Evolutionary conservation across 345 rosid genomes (phyloP).

Genomic region (Populus tremula): DNA sequence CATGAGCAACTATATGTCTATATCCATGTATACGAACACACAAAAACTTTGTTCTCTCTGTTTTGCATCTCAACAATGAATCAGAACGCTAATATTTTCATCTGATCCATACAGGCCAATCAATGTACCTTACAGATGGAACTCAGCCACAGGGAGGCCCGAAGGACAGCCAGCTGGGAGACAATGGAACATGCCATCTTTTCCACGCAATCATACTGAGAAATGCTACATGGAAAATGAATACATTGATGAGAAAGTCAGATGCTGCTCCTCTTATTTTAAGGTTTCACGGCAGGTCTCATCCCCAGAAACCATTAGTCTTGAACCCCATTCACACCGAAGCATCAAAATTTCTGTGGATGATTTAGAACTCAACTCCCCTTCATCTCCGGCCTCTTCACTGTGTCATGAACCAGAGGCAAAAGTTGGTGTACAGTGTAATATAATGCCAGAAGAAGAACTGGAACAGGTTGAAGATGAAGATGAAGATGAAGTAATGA

Average conservation of each 20-base stretch:
- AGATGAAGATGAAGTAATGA: conserved; percentile 40
- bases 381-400: conserved; percentile 72
- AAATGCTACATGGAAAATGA: conserved; percentile 37
- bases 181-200: conserved; percentile 38
- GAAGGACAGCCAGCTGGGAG: conserved; percentile 24
- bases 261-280: conserved; percentile 36
- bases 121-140: conserved; percentile 74
- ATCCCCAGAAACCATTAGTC: conserved; percentile 68
- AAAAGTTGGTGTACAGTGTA: conserved; percentile 1
- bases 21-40: not conserved
- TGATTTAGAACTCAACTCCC: conserved; percentile 62
- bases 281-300: conserved; percentile 42
- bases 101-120: conserved; percentile 50
- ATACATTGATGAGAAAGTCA: conserved; percentile 19
- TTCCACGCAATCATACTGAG: conserved; percentile 30
- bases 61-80: not conserved
- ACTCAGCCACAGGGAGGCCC: conserved; percentile 33
- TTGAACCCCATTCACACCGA: conserved; percentile 52
- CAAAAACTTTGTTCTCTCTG: not conserved
- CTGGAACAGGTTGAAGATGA: conserved; percentile 53
- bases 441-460: conserved; percentile 29
- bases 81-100: not conserved
- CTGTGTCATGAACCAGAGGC: conserved; percentile 48
- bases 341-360: conserved; percentile 44
- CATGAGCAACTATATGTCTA: no score